A percentile compares a stretch with the other conserved stretches of the same genome.
These are phyloP conservation scores for Sarcodon aspratus DNA, from an alignment of 768 basidiomycete genomes.

Conservation along the genomic window DNA sequence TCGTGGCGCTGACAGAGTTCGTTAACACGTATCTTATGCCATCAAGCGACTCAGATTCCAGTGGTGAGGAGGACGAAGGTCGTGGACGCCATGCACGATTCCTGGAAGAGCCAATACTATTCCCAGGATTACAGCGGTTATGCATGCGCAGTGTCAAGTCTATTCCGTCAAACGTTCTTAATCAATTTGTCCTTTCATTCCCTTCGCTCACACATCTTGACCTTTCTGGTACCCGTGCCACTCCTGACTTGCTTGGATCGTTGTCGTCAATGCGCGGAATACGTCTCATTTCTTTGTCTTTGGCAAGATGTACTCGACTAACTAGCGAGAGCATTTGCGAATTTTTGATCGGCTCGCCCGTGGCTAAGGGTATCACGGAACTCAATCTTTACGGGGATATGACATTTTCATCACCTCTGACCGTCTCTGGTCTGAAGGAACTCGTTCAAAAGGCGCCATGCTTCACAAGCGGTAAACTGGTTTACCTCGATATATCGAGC, in stretches of 20 bases:
- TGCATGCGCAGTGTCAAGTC: constrained; percentile 78
- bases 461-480: constrained; percentile 60
- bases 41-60: constrained; percentile 27
- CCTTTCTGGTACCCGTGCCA: constrained; percentile 79
- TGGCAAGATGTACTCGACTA: constrained; percentile 79
- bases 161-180: constrained; percentile 54
- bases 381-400: constrained; percentile 84
- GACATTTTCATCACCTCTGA: constrained; percentile 69
- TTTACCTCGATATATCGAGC: constrained; percentile 87
- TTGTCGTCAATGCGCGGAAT: constrained; percentile 56
- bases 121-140: constrained; percentile 67
- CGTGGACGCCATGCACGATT: constrained; percentile 22
- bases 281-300: constrained; percentile 65
- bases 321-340: constrained; percentile 67
- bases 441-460: constrained; percentile 71
- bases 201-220: constrained; percentile 85
- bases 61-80: constrained; percentile 29
- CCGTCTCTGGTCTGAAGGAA: constrained; percentile 48
- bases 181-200: constrained; percentile 69
- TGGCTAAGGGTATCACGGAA: constrained; percentile 52
- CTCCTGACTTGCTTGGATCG: constrained; percentile 59
- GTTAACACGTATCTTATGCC: constrained; percentile 53
- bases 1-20: constrained; percentile 76
- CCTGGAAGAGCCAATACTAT: constrained; percentile 39
- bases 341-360: constrained; percentile 61